Base-by-base conservation (phyloP, 2,329 filamentous ascomycete species). In the Apiospora rasikravindrae region DNA sequence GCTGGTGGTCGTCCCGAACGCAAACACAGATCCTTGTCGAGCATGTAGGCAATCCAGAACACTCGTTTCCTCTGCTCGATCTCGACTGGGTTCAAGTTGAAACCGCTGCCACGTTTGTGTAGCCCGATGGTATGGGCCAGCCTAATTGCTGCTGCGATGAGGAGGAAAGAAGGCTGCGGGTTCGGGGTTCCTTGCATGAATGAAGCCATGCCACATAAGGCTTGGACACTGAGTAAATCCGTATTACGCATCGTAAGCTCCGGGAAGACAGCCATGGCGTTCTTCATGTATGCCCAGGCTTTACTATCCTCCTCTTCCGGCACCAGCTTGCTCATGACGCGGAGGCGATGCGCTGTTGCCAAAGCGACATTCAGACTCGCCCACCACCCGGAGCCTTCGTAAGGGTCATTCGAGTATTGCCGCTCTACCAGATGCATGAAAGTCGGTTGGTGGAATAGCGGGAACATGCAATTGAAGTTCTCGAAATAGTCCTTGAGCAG, bases 391-490 rank as follows among this genome's bases (percentile, higher is more conserved):
- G 95, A 97, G 40, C 96, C 95, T 80, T 97, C 92, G 76, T 98
- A 98, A 0, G 96, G 96, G 76, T 98, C 94, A 69, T 91, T 86
- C 0, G 95, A 97, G 82, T 98, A 99, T 80, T 98, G 96, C 76
- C 93, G 91, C 79, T 98, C 95, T 44, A 98, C 95, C 6, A 98
- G 87, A 80, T 98, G 95, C 94, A 98, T 98, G 80, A 99, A 99
- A 0, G 96, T 98, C 0, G 96, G 95, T 81, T 98, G 95, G 82
- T 99, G 96, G 79, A 98, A 99, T 4, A 99, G 87, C 7, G 96
- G 96, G 80, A 98, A 98, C 89, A 98, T 96, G 89, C 94, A 96
- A 85, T 99, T 99, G 88, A 99, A 98, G 83, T 98, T 98, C 79
- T 97, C 94, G 76, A 99, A 99, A 79, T 93, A 99, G 82, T 99